Percentiles rank a stretch among this genome's conserved stretches.
These are phyloP conservation scores for Neurospora sp. DNA, from an alignment of 495 filamentous ascomycete species.

Conservation along the genomic window DNA sequence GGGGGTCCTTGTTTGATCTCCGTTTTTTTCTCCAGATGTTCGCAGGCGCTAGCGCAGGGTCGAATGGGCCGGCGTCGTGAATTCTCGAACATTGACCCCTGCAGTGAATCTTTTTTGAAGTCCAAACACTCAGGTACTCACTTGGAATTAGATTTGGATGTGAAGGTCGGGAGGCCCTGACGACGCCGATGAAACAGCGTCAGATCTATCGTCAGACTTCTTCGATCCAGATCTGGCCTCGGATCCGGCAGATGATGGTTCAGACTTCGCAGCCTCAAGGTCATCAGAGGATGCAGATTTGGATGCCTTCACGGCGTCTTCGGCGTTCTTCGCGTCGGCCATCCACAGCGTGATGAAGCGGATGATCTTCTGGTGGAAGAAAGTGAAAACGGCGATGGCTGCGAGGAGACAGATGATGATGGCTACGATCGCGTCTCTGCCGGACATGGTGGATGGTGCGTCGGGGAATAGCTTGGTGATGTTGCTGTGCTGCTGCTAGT, in stretches of 20 bases:
- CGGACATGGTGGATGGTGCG: neutral
- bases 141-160: neutral
- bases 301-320: neutral
- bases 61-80: neutral
- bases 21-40: neutral
- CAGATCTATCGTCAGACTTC: neutral
- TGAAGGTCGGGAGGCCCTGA: too few relatives aligned
- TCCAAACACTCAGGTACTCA: neutral
- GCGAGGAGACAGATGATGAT: constrained; percentile 6
- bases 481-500: neutral
- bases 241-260: neutral
- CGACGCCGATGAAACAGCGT: neutral
- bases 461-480: neutral
- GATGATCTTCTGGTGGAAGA: constrained; percentile 6
- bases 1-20: neutral
- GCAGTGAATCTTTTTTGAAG: neutral
- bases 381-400: neutral
- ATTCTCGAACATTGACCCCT: neutral
- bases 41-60: neutral
- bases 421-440: constrained; percentile 4
- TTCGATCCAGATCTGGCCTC: neutral
- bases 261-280: neutral
- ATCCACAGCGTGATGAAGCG: neutral
- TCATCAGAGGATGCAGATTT: neutral
- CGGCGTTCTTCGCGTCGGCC: neutral